These are phyloP conservation scores for Penicillium expansum DNA, from an alignment of 2,329 filamentous ascomycete genomes.

Conservation along the genomic window DNA sequence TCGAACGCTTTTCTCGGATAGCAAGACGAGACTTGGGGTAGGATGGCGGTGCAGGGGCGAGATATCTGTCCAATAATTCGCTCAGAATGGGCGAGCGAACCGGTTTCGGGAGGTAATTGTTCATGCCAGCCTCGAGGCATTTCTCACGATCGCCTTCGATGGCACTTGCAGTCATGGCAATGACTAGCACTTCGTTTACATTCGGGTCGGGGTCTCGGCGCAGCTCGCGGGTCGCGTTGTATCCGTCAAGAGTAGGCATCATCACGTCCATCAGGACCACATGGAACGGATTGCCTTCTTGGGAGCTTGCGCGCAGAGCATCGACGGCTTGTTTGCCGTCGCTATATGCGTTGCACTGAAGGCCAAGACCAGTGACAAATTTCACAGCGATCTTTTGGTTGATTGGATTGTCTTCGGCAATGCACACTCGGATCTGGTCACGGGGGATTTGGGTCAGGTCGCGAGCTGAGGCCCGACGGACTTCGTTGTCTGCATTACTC, in stretches of 20 bases:
- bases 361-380: conserved; percentile 81
- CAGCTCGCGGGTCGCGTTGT: conserved; percentile 82
- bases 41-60: conserved; percentile 50
- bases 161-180: conserved; percentile 94
- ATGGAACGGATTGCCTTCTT: conserved; percentile 75
- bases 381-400: conserved; percentile 93
- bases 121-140: conserved; percentile 94
- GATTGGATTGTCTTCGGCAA: conserved; percentile 92
- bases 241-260: conserved; percentile 91
- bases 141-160: conserved; percentile 95
- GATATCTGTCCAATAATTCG: conserved; percentile 71
- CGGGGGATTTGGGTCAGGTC: conserved; percentile 72
- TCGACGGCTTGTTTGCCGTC: conserved; percentile 87
- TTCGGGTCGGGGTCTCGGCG: conserved; percentile 71
- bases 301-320: conserved; percentile 70
- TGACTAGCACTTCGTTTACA: conserved; percentile 82
- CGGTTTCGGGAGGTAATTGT: conserved; percentile 93
- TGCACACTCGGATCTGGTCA: conserved; percentile 79
- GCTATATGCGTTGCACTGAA: conserved; percentile 82
- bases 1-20: conserved; percentile 28
- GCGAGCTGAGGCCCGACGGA: conserved; percentile 49
- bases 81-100: conserved; percentile 86
- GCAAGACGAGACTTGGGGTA: conserved; percentile 33
- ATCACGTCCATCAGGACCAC: conserved; percentile 94
- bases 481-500: conserved; percentile 43